Evolutionary conservation across 2,329 filamentous ascomycete species (phyloP), one percentile per base, ranked within the genome.

Genomic region (Venturia pyrina): DNA sequence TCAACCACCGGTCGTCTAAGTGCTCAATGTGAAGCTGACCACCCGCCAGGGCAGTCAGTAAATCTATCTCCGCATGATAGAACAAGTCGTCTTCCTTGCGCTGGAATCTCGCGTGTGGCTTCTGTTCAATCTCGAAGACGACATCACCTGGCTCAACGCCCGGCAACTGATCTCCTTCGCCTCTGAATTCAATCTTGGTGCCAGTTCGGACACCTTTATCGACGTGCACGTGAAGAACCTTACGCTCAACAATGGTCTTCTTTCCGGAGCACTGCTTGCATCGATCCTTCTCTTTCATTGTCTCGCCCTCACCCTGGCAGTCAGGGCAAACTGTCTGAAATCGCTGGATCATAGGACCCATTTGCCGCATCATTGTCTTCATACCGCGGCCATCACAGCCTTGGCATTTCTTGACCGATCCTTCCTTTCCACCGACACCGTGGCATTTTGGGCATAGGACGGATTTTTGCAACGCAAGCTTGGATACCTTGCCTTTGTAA

Each of bases 311-410:
- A 69, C 96, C 96, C 72, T 95, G 93, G 78, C 95, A 99, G 80
- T 99, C 96, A 37, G 93, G 90, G 85, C 95, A 99, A 72, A 97
- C 93, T 40, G 93, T 98, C 84, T 99, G 95, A 87, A 99, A 99
- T 67, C 95, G 91, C 82, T 99, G 96, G 72, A 99, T 98, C 95
- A 99, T 99, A 67, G 95, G 95, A 63, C 95, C 95, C 93, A 99
- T 98, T 81, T 99, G 95, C 76, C 96, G 90, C 95, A 99, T 97
- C 93, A 99, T 98, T 50, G 91, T 97, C 89, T 98, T 98, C 90
- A 97, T 96, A 79, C 95, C 95, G 69, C 89, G 87, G 70, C 95
- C 95, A 73, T 96, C 91, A 78, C 95, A 99, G 74, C 91, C 90
- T 50, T 86, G 75, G 79, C 95, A 99, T 73, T 89, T 90, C 82